Evolutionary conservation across 495 filamentous ascomycete species (phyloP), one percentile per base, ranked within the genome.

Genomic region (Talaromyces proteolyticus): DNA sequence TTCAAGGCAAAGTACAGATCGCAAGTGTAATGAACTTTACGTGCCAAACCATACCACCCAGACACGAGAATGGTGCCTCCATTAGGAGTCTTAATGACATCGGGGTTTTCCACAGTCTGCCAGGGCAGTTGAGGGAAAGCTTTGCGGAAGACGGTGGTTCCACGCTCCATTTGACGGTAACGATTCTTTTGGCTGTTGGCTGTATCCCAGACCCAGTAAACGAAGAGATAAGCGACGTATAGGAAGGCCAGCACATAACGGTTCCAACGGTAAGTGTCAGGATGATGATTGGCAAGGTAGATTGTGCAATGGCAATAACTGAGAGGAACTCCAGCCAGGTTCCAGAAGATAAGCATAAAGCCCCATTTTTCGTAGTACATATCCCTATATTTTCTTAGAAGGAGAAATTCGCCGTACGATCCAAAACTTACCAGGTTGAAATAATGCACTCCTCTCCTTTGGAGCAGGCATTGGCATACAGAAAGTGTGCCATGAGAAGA

Each of bases 261-360:
- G 57, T 83, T 84, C 86, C 84, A 90, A 23, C 73, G 76, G 67
- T 97, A 98, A 6, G 74, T 77, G 18, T 79, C 76, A 0, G 93
- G 91, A 47, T 85, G 63, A 64, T 95, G 89, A 64, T 84, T 89
- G 44, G 89, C 91, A 50, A 98, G 81, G 69, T 91, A 97, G 56
- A 98, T 68, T 21, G 86, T 89, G 75, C 87, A 93, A 73, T 98
- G 92, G 71, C 92, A 96, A 75, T 98, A 98, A 23, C 81, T 88
- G 43, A 97, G 77, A 3, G 93, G 93, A 4, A 98, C 93, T 49
- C 93, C 93, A 47, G 90, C 89, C 58, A 98, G 74, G 69, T 98
- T 98, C 93, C 93, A 98, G 79, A 98, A 98, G 63, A 95, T 96
- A 51, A 98, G 78, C 92, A 98, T 94, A 72, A 96, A 98, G 51